These are phyloP conservation scores for Coemansia sp. DNA, from an alignment of 192 early-diverging fungal species.

Conservation along the genomic window DNA sequence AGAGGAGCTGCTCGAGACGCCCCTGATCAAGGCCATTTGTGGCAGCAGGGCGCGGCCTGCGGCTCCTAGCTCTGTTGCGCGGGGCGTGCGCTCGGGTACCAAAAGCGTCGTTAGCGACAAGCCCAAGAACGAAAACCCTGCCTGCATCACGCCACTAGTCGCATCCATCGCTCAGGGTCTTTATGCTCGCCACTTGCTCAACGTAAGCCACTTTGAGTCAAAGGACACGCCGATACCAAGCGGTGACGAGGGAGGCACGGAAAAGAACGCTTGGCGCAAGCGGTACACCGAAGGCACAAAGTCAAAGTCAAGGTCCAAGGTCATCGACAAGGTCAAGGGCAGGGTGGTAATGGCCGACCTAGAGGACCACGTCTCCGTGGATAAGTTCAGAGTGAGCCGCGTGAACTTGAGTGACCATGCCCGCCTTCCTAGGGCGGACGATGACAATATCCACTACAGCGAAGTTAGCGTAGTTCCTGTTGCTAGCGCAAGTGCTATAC, in stretches of 20 bases:
- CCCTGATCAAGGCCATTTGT: slow-evolving; percentile 36
- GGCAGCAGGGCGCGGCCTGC: slow-evolving; percentile 13
- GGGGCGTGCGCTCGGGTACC: slow-evolving; percentile 7
- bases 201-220: slow-evolving; percentile 29
- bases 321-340: slow-evolving; percentile 29
- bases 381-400: slow-evolving; percentile 16
- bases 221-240: neutral
- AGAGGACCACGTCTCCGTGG: slow-evolving; percentile 11
- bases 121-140: slow-evolving; percentile 45
- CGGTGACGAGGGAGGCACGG: neutral
- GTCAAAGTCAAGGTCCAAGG: slow-evolving; percentile 7
- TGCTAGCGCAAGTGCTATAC: neutral
- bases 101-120: slow-evolving; percentile 18
- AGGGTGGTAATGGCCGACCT: slow-evolving; percentile 33
- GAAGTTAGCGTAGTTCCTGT: slow-evolving; percentile 36
- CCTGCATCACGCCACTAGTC: slow-evolving; percentile 51
- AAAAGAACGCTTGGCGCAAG: slow-evolving; percentile 26
- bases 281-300: slow-evolving; percentile 26
- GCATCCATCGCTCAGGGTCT: slow-evolving; percentile 50
- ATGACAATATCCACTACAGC: slow-evolving; percentile 20
- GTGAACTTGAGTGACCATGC: slow-evolving; percentile 9
- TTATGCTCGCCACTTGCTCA: slow-evolving; percentile 47
- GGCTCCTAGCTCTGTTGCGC: slow-evolving; percentile 7
- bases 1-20: slow-evolving; percentile 25
- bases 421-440: slow-evolving; percentile 10